phyloP scores from a whole-genome alignment of 2,329 filamentous ascomycete genomes.

The Trichoderma aggressivum region DNA sequence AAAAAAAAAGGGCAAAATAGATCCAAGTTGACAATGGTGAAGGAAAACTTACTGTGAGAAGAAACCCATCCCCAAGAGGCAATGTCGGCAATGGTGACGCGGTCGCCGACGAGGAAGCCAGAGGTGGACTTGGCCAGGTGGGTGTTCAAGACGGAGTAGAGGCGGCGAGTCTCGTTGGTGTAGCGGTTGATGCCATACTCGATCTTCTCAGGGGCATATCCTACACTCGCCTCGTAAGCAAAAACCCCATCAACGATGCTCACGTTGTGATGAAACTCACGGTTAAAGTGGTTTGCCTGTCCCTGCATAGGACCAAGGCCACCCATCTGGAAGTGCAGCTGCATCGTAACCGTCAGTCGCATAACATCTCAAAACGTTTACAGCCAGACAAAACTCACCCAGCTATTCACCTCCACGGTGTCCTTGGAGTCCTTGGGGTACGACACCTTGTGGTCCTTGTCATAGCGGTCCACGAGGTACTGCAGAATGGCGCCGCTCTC shows the following conservation, averaged over 20 bases:
- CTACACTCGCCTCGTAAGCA: conserved; percentile 29
- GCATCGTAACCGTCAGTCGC: not conserved
- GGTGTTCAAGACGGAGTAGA: conserved; percentile 74
- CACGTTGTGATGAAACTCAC: conserved; percentile 33
- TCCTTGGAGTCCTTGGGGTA: conserved; percentile 71
- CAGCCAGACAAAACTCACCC: conserved; percentile 46
- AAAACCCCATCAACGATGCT: not conserved
- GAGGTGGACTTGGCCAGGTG: conserved; percentile 58
- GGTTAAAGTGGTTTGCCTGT: conserved; percentile 78
- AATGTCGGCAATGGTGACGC: conserved; percentile 74
- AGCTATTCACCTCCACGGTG: conserved; percentile 75
- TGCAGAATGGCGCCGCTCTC: conserved; percentile 82
- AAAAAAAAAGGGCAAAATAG: not conserved
- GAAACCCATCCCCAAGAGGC: conserved; percentile 77
- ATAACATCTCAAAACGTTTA: not conserved
- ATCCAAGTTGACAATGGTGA: not conserved
- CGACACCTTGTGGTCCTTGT: conserved; percentile 76
- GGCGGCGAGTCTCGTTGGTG: conserved; percentile 74
- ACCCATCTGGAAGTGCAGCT: conserved; percentile 72
- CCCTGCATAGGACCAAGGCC: conserved; percentile 78
- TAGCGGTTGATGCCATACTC: conserved; percentile 81
- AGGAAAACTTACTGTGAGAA: conserved; percentile 37
- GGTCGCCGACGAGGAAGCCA: conserved; percentile 64
- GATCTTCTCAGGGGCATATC: conserved; percentile 78
- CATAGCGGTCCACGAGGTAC: conserved; percentile 79